These are phyloP conservation scores for Viola pubescens DNA, from an alignment of 441 rosid species.

Conservation along the genomic window DNA sequence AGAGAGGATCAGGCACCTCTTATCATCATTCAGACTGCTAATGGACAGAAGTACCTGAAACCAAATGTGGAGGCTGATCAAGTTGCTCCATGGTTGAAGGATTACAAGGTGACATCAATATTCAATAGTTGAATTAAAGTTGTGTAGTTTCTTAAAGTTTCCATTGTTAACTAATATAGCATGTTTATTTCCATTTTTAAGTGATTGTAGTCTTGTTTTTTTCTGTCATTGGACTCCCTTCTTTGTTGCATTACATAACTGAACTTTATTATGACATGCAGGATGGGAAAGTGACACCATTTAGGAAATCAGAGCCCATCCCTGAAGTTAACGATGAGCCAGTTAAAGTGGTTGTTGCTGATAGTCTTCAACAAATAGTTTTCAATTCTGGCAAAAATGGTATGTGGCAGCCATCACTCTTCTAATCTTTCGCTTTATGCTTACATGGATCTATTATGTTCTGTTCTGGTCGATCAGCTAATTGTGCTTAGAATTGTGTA, in stretches of 20 bases:
- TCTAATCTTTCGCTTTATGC: not conserved
- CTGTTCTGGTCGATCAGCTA: too few species aligned
- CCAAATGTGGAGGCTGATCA: conserved; percentile 54
- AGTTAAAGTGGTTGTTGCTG: conserved; percentile 87
- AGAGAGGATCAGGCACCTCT: conserved; percentile 78
- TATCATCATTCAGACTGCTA: conserved; percentile 53
- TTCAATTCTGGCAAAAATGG: conserved; percentile 86
- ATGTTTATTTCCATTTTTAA: not conserved
- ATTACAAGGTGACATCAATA: conserved; percentile 47
- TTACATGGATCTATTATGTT: too few species aligned
- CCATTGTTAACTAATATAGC: not conserved
- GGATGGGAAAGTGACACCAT: conserved; percentile 68
- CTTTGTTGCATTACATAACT: not conserved
- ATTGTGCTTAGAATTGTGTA: too few species aligned
- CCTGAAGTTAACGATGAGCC: conserved; percentile 78
- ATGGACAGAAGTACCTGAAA: conserved; percentile 71
- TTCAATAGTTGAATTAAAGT: not conserved
- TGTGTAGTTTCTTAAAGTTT: not conserved
- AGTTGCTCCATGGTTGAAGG: conserved; percentile 78
- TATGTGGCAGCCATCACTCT: conserved; percentile 14
- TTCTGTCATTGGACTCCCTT: not conserved
- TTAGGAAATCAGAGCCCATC: conserved; percentile 74
- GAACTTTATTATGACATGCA: conserved; percentile 20
- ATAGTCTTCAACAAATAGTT: conserved; percentile 70
- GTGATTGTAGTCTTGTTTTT: not conserved